Conservation (phyloP, 2,329 filamentous ascomycete genomes). For the Rhinocladiella mackenziei region DNA sequence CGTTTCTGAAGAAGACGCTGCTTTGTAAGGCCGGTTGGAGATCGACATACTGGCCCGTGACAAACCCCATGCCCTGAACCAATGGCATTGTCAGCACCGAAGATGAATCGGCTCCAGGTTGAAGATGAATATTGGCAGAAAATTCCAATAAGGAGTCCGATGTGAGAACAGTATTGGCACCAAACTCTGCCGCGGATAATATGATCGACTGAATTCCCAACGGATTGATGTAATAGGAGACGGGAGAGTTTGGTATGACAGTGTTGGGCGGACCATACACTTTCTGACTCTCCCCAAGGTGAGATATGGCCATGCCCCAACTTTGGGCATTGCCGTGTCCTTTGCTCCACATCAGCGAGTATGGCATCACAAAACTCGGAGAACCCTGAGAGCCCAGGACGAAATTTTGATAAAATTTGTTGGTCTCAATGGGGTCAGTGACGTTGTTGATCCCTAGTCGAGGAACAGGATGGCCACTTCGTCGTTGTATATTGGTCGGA, state of each 20-base stretch:
- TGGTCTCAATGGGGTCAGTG: conserved; percentile 41
- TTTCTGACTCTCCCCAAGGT: conserved; percentile 64
- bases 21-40: conserved; percentile 70
- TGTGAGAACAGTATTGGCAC: conserved; percentile 53
- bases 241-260: conserved; percentile 53
- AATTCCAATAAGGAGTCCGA: conserved; percentile 53
- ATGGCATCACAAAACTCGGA: conserved; percentile 71
- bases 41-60: conserved; percentile 72
- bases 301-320: conserved; percentile 74
- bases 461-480: conserved; percentile 42
- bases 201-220: conserved; percentile 76
- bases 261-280: conserved; percentile 59
- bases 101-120: conserved; percentile 48
- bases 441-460: conserved; percentile 35
- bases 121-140: conserved; percentile 65
- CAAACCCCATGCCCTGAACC: conserved; percentile 83
- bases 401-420: conserved; percentile 71
- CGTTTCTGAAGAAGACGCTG: conserved; percentile 66
- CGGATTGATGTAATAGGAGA: conserved; percentile 73
- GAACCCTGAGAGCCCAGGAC: conserved; percentile 69
- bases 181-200: conserved; percentile 73
- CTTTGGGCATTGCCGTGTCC: conserved; percentile 60
- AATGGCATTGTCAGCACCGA: conserved; percentile 72
- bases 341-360: conserved; percentile 64
- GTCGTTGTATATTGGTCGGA: conserved; percentile 37